Percentiles rank a stretch among this genome's conserved stretches.
Evolutionary conservation across 2,329 filamentous ascomycete species (phyloP).

Genomic region (Pseudogymnoascus sp.): DNA sequence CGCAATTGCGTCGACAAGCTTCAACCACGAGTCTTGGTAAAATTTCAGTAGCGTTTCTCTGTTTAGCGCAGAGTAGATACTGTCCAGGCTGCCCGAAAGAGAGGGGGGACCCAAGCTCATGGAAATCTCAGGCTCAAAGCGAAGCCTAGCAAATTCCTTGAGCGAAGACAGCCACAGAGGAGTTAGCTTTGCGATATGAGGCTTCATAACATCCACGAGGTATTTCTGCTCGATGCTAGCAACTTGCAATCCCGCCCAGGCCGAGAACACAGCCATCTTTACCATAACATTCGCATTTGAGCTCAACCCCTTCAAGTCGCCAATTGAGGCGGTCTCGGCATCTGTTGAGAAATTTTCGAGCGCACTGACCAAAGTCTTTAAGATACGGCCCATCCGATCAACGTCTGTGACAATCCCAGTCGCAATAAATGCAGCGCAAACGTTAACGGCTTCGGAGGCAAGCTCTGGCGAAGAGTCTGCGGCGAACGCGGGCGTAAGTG

Average conservation of each 20-base stretch:
- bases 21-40: constrained; percentile 95
- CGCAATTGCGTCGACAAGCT: constrained; percentile 92
- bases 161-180: constrained; percentile 91
- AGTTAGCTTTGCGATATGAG: constrained; percentile 81
- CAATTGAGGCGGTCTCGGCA: constrained; percentile 74
- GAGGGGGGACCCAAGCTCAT: constrained; percentile 76
- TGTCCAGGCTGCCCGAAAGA: constrained; percentile 77
- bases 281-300: constrained; percentile 98
- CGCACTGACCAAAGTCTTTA: constrained; percentile 84
- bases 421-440: constrained; percentile 95
- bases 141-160: constrained; percentile 82
- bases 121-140: constrained; percentile 96
- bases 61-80: constrained; percentile 89
- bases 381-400: constrained; percentile 95
- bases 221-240: constrained; percentile 89
- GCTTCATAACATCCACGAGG: constrained; percentile 76
- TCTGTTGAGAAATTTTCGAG: constrained; percentile 87
- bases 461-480: constrained; percentile 92
- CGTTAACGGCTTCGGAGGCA: constrained; percentile 90
- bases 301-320: constrained; percentile 84
- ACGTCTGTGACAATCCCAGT: constrained; percentile 96
- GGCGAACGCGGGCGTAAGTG: constrained; percentile 90
- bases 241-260: constrained; percentile 95
- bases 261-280: constrained; percentile 92
- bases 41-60: constrained; percentile 88